A percentile compares a stretch with the other conserved stretches of the same genome.
phyloP scores from a whole-genome alignment of 2,329 filamentous ascomycete genomes.

The Colletotrichum theobromicola region DNA sequence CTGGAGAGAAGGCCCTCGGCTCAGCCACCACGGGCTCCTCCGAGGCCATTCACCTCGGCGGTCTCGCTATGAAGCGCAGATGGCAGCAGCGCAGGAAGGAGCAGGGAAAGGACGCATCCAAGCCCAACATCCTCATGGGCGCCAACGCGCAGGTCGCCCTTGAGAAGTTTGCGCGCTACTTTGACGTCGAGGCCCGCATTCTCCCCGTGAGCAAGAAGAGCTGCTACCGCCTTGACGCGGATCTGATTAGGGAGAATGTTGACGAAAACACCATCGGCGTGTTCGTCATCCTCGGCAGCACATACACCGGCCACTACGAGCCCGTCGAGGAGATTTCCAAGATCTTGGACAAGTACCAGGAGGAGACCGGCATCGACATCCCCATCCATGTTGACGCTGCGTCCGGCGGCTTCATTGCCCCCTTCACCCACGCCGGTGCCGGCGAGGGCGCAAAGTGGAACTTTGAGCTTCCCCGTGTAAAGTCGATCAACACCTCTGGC shows the following conservation, averaged over 20 bases:
- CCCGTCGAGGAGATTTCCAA: constrained; percentile 72
- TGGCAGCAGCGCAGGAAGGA: constrained; percentile 70
- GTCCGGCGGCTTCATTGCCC: constrained; percentile 66
- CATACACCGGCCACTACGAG: constrained; percentile 78
- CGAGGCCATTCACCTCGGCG: constrained; percentile 74
- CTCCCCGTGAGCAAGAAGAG: constrained; percentile 67
- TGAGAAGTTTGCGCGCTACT: constrained; percentile 77
- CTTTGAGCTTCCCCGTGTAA: constrained; percentile 65
- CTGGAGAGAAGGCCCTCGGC: constrained; percentile 68
- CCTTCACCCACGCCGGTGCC: constrained; percentile 61
- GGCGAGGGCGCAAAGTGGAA: constrained; percentile 64
- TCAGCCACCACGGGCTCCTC: constrained; percentile 74
- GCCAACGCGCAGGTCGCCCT: constrained; percentile 75
- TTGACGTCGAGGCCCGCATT: constrained; percentile 73
- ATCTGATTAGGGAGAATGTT: constrained; percentile 68
- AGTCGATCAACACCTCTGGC: constrained; percentile 69
- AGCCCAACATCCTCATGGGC: constrained; percentile 78
- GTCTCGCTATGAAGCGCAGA: constrained; percentile 75
- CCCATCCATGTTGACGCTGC: constrained; percentile 72
- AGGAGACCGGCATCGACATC: constrained; percentile 66
- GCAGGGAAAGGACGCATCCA: constrained; percentile 65
- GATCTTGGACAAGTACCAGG: constrained; percentile 67
- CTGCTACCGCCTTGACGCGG: constrained; percentile 66
- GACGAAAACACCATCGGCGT: constrained; percentile 82
- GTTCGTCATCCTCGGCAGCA: constrained; percentile 74